Conservation (phyloP, 805 yeast species). For the Yarrowia divulgata region DNA sequence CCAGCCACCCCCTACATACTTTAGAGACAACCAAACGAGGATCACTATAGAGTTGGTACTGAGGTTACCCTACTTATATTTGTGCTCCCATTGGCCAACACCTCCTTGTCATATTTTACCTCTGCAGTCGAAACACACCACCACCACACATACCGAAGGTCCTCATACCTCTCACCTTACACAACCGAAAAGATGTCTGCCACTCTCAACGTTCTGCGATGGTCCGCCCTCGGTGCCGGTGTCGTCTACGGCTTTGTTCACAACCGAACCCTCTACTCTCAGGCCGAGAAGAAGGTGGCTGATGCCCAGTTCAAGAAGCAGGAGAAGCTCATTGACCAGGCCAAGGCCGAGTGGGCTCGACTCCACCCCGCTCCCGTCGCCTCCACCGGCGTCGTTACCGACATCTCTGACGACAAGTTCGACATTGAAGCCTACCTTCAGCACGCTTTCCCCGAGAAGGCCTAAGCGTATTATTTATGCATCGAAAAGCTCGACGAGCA, state of each 20-base stretch:
- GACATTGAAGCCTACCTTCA: slow-evolving; percentile 65
- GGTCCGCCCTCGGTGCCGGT: slow-evolving; percentile 90
- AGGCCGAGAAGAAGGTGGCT: slow-evolving; percentile 66
- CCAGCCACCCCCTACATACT: slow-evolving; percentile 1
- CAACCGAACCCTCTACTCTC: slow-evolving; percentile 70
- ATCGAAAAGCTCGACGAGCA: slow-evolving; percentile 39
- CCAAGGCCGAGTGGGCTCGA: slow-evolving; percentile 86
- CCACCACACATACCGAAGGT: slow-evolving; percentile 8
- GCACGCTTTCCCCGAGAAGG: slow-evolving; percentile 42
- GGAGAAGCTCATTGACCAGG: slow-evolving; percentile 80
- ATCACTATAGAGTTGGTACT: slow-evolving; percentile 12
- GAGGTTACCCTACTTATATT: slow-evolving; percentile 31
- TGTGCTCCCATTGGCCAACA: slow-evolving; percentile 35
- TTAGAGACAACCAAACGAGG: not conserved
- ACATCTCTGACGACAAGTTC: slow-evolving; percentile 89
- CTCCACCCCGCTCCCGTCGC: slow-evolving; percentile 52
- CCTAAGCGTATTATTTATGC: slow-evolving; percentile 37
- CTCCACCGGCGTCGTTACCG: slow-evolving; percentile 53
- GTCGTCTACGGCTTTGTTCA: slow-evolving; percentile 86
- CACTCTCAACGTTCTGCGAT: slow-evolving; percentile 70
- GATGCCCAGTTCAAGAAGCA: slow-evolving; percentile 66
- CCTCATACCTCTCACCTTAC: slow-evolving; percentile 13
- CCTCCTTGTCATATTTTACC: slow-evolving; percentile 25
- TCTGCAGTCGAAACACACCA: slow-evolving; percentile 21
- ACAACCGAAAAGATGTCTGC: slow-evolving; percentile 38